Conservation (phyloP, 257 asterid species). For the Solanum rostratum region DNA sequence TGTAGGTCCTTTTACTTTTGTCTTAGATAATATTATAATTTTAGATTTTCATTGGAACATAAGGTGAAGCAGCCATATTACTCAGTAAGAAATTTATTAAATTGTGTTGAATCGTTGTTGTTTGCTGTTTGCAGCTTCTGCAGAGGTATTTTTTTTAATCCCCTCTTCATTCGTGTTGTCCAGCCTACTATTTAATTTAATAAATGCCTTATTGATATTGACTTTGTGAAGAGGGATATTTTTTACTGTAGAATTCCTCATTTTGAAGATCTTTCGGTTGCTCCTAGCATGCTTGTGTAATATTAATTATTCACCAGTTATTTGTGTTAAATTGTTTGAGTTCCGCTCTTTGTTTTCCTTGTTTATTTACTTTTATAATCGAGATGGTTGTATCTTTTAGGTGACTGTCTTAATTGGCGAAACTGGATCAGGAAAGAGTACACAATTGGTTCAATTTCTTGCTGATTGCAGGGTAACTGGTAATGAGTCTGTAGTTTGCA, state of each 20-base stretch:
- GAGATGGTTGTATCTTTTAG: slow-evolving; percentile 16
- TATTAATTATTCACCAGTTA: background rate
- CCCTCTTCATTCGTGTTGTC: background rate
- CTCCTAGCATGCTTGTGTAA: background rate
- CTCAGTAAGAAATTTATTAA: background rate
- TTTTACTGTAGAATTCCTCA: background rate
- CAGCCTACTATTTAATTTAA: background rate
- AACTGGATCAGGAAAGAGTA: slow-evolving; percentile 99
- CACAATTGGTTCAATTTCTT: slow-evolving; percentile 86
- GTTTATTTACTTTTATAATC: background rate
- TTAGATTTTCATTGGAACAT: background rate
- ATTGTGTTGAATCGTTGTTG: background rate
- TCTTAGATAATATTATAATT: background rate
- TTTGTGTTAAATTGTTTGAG: background rate
- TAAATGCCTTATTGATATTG: background rate
- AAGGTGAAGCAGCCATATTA: background rate
- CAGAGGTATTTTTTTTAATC: background rate
- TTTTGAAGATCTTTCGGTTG: background rate
- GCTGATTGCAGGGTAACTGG: slow-evolving; percentile 59
- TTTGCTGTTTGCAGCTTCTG: background rate
- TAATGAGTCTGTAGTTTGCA: no score
- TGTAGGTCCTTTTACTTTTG: background rate
- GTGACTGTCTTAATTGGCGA: slow-evolving; percentile 69
- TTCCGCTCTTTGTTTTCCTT: background rate
- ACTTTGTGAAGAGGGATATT: background rate